Conservation (phyloP, 306 rosid genomes). For the Quercus agrifolia region DNA sequence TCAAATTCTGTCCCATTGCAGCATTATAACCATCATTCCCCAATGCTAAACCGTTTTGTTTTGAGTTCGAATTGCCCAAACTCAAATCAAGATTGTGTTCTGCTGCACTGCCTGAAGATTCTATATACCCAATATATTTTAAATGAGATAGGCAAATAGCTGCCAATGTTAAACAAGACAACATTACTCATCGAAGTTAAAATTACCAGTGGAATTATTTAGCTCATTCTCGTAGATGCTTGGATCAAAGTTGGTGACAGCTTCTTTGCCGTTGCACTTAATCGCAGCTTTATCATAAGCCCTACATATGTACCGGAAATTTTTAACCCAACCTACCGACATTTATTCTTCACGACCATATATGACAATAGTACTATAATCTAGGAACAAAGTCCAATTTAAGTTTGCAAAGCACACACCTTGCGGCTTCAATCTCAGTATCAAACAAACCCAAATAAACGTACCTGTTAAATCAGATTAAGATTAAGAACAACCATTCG, state of each 20-base stretch:
- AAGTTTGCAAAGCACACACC: conserved; percentile 36
- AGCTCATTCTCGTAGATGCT: conserved; percentile 83
- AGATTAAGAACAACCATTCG: neutral
- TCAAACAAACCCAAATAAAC: conserved; percentile 94
- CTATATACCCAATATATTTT: conserved; percentile 23
- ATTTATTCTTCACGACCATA: neutral
- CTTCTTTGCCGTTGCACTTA: conserved; percentile 95
- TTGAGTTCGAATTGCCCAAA: conserved; percentile 58
- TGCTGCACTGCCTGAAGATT: conserved; percentile 32
- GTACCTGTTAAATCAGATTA: conserved; percentile 51
- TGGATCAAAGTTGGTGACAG: conserved; percentile 97
- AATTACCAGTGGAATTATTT: conserved; percentile 63
- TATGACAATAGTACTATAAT: neutral
- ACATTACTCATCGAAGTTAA: neutral
- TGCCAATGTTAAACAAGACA: neutral
- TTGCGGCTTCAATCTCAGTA: conserved; percentile 94
- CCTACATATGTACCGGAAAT: conserved; percentile 35
- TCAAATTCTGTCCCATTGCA: conserved; percentile 23
- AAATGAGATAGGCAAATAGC: neutral
- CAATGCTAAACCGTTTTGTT: conserved; percentile 18
- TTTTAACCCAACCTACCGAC: conserved; percentile 22
- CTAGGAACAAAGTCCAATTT: neutral
- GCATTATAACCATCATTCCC: conserved; percentile 28
- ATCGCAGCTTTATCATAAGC: conserved; percentile 99
- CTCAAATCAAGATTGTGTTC: conserved; percentile 69